Conservation (phyloP, 768 basidiomycete species). For the Boletus tylopilopsis region DNA sequence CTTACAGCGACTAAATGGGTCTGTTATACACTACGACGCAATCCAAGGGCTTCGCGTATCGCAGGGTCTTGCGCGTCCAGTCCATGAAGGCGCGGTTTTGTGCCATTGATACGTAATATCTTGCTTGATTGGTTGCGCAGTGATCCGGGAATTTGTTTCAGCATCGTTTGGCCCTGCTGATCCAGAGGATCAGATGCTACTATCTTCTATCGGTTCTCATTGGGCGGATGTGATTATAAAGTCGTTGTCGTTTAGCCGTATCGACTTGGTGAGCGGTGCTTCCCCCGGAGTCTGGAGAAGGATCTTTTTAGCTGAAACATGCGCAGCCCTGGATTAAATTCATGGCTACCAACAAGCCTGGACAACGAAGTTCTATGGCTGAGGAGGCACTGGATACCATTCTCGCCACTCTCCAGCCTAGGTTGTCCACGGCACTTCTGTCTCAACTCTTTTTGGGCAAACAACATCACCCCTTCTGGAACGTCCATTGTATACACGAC, state of each 20-base stretch:
- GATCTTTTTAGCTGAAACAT: constrained; percentile 10
- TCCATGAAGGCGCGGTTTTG: constrained; percentile 35
- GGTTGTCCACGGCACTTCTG: constrained; percentile 2
- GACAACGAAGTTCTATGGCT: neutral
- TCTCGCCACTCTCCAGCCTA: constrained; percentile 31
- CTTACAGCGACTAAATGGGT: constrained; percentile 36
- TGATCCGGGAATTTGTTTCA: constrained; percentile 38
- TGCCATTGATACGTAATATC: neutral
- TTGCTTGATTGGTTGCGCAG: constrained; percentile 29
- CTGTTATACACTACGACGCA: constrained; percentile 33
- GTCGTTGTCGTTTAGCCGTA: constrained; percentile 9
- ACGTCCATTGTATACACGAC: constrained; percentile 27
- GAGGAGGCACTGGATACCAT: constrained; percentile 34
- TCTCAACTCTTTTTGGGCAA: constrained; percentile 14
- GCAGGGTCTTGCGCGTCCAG: constrained; percentile 16
- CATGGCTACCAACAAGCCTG: constrained; percentile 35
- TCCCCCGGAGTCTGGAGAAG: neutral
- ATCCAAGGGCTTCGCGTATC: constrained; percentile 37
- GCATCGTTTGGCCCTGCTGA: constrained; percentile 36
- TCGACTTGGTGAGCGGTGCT: constrained; percentile 10
- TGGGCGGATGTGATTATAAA: constrained; percentile 35
- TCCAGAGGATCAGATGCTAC: constrained; percentile 35
- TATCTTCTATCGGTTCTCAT: constrained; percentile 39
- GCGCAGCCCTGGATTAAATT: constrained; percentile 51
- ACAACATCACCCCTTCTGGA: neutral